These are phyloP conservation scores for Ilyonectria mors-panacis DNA, from an alignment of 2,329 filamentous ascomycete species.

Conservation along the genomic window DNA sequence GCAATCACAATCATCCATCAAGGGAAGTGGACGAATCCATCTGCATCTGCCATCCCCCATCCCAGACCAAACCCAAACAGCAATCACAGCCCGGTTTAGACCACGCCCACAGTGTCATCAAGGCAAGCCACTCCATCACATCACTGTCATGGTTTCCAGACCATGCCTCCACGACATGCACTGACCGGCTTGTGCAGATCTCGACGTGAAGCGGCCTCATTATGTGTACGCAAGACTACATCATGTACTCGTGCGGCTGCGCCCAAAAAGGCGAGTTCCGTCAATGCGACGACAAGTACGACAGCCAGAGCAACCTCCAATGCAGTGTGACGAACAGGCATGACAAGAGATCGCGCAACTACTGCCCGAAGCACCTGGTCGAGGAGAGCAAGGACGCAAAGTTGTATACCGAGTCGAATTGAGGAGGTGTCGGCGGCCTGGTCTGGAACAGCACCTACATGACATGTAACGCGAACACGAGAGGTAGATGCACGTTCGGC, in stretches of 20 bases:
- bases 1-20: not conserved
- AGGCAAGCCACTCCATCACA: not conserved
- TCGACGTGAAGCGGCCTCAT: slow-evolving; percentile 2
- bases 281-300: slow-evolving; percentile 10
- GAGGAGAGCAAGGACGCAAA: not conserved
- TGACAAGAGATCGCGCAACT: not conserved
- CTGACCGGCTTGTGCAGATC: slow-evolving; percentile 14
- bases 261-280: slow-evolving; percentile 8
- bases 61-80: not conserved
- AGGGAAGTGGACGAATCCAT: not conserved
- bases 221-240: slow-evolving; percentile 3
- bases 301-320: not conserved
- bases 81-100: not conserved
- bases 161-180: not conserved
- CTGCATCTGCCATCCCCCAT: not conserved
- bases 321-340: not conserved
- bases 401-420: not conserved
- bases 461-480: slow-evolving; percentile 15
- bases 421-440: slow-evolving; percentile 4
- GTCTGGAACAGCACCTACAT: slow-evolving; percentile 21
- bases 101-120: slow-evolving; percentile 2
- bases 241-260: slow-evolving; percentile 9
- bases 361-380: not conserved
- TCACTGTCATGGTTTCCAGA: not conserved
- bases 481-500: slow-evolving; percentile 4